Evolutionary conservation across 768 basidiomycete genomes (phyloP).

Genomic region (Tulasnella sp.): DNA sequence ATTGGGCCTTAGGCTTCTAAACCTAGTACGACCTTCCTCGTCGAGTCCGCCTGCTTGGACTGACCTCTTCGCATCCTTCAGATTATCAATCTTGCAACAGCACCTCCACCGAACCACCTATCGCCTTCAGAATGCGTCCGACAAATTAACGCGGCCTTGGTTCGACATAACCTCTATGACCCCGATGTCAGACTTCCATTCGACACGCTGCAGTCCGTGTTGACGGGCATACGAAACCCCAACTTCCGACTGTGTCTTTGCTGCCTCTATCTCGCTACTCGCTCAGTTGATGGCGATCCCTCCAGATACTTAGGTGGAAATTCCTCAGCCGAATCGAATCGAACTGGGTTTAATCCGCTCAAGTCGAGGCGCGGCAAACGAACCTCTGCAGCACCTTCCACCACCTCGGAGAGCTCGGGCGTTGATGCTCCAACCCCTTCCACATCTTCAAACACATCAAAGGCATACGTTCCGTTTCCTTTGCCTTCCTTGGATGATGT

Average conservation of each 20-base stretch:
- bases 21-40: not conserved
- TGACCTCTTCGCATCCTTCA: not conserved
- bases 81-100: not conserved
- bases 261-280: not conserved
- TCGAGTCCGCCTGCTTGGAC: not conserved
- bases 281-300: not conserved
- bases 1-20: not conserved
- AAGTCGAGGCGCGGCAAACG: not conserved
- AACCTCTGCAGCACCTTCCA: not conserved
- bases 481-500: not conserved
- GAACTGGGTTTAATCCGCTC: not conserved
- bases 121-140: not conserved
- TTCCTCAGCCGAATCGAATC: not conserved
- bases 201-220: not conserved
- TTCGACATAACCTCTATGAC: not conserved
- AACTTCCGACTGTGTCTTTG: not conserved
- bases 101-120: not conserved
- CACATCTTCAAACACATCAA: not conserved
- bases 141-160: not conserved
- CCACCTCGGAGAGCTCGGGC: not conserved
- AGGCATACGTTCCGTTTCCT: not conserved
- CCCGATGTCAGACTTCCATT: not conserved
- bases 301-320: not conserved
- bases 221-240: not conserved
- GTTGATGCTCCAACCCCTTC: not conserved